Percentiles rank a stretch among this genome's conserved stretches.
phyloP scores from a whole-genome alignment of 495 filamentous ascomycete genomes.

The Opeltia flavorubescens region DNA sequence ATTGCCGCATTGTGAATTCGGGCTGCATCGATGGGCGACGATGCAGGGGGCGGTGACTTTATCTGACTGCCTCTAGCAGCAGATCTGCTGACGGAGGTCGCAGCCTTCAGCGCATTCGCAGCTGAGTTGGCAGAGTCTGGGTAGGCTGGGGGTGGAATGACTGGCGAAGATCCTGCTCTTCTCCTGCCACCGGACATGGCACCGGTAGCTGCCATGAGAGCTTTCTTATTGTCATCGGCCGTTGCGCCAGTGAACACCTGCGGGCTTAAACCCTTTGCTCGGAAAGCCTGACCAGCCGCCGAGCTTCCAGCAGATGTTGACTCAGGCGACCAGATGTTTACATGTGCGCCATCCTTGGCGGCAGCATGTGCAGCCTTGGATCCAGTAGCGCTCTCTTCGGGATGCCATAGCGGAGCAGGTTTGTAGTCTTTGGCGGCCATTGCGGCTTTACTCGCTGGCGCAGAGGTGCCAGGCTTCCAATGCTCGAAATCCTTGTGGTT shows the following conservation, averaged over 20 bases:
- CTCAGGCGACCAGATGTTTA: slow-evolving; percentile 34
- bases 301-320: slow-evolving; percentile 39
- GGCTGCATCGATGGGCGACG: slow-evolving; percentile 38
- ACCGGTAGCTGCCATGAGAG: slow-evolving; percentile 57
- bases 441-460: slow-evolving; percentile 55
- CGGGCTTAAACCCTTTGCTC: slow-evolving; percentile 24
- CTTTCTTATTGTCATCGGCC: slow-evolving; percentile 37
- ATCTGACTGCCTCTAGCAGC: slow-evolving; percentile 5
- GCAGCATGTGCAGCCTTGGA: slow-evolving; percentile 63
- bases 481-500: slow-evolving; percentile 44
- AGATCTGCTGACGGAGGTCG: slow-evolving; percentile 41
- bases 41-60: slow-evolving; percentile 6
- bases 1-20: slow-evolving; percentile 39
- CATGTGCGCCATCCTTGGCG: slow-evolving; percentile 41
- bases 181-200: slow-evolving; percentile 49
- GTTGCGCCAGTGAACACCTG: slow-evolving; percentile 31
- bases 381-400: slow-evolving; percentile 42
- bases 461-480: slow-evolving; percentile 45
- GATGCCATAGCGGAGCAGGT: slow-evolving; percentile 37
- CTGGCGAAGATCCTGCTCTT: slow-evolving; percentile 53
- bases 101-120: slow-evolving; percentile 52
- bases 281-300: slow-evolving; percentile 43
- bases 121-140: slow-evolving; percentile 46
- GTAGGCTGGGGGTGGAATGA: slow-evolving; percentile 28
- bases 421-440: slow-evolving; percentile 52